Percentiles rank a stretch among this genome's conserved stretches.
These are phyloP conservation scores for Amanita pallidorosea DNA, from an alignment of 768 basidiomycete species.

Conservation along the genomic window DNA sequence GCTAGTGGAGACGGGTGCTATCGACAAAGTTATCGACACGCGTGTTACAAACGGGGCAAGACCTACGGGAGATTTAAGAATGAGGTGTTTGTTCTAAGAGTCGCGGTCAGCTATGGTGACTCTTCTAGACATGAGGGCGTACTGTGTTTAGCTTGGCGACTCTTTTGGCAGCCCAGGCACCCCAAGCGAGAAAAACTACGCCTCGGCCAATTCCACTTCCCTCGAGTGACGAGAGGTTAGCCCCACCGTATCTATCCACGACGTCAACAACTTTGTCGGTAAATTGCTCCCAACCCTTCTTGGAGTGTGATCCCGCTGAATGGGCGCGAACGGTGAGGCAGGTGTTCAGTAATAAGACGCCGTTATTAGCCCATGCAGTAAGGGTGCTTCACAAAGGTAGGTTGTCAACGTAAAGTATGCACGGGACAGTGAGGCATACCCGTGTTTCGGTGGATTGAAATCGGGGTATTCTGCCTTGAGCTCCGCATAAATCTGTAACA, in stretches of 20 bases:
- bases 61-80: constrained; percentile 67
- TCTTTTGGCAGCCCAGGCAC: constrained; percentile 75
- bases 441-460: constrained; percentile 73
- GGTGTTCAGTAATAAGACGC: constrained; percentile 90
- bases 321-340: constrained; percentile 77
- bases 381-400: constrained; percentile 49
- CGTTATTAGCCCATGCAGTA: constrained; percentile 69
- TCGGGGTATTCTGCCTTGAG: constrained; percentile 73
- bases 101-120: not conserved
- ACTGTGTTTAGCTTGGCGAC: constrained; percentile 72
- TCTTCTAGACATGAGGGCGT: constrained; percentile 8
- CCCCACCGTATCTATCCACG: constrained; percentile 67
- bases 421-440: constrained; percentile 36
- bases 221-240: constrained; percentile 38
- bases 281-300: constrained; percentile 86
- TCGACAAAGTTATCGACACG: constrained; percentile 7
- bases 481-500: constrained; percentile 72
- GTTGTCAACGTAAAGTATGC: constrained; percentile 3
- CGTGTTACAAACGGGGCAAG: constrained; percentile 6
- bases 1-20: constrained; percentile 83
- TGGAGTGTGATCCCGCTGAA: constrained; percentile 70
- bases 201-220: constrained; percentile 54
- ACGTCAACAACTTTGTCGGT: constrained; percentile 72
- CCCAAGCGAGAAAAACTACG: constrained; percentile 81
- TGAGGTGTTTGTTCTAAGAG: constrained; percentile 63